phyloP scores from a whole-genome alignment of 257 asterid species.

The Haberlea rhodopensis region DNA sequence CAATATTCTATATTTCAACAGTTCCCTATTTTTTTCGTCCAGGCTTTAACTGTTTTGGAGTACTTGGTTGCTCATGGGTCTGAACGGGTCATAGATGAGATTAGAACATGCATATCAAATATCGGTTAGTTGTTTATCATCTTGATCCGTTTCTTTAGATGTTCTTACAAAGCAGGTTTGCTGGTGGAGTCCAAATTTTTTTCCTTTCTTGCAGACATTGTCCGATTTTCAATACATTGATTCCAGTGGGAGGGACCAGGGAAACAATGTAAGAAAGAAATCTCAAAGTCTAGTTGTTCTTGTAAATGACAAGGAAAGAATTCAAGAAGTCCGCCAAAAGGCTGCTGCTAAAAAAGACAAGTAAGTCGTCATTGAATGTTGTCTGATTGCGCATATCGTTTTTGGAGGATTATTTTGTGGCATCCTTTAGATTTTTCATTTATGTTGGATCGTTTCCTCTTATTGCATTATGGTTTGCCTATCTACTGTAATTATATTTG shows the following conservation, averaged over 20 bases:
- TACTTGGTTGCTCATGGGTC: constrained; percentile 95
- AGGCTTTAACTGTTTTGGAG: constrained; percentile 90
- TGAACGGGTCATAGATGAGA: constrained; percentile 89
- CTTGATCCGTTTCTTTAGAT: constrained; percentile 9
- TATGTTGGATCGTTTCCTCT: background rate
- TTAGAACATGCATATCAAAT: constrained; percentile 92
- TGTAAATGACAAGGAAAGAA: constrained; percentile 92
- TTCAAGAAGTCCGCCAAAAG: constrained; percentile 90
- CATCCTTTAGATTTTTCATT: background rate
- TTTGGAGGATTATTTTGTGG: constrained; percentile 3
- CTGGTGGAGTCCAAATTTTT: constrained; percentile 23
- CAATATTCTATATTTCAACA: too few relatives aligned
- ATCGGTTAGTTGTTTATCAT: constrained; percentile 56
- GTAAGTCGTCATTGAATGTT: constrained; percentile 45
- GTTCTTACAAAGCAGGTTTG: constrained; percentile 19
- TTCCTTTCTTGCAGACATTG: constrained; percentile 57
- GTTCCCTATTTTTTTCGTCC: constrained; percentile 30
- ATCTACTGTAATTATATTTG: constrained; percentile 9
- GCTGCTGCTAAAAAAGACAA: constrained; percentile 88
- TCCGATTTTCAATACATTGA: constrained; percentile 93
- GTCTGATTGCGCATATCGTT: constrained; percentile 21
- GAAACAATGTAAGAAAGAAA: constrained; percentile 89
- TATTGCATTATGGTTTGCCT: background rate
- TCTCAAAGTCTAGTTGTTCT: constrained; percentile 87
- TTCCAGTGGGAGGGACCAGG: constrained; percentile 96